Evolutionary conservation across 2,329 filamentous ascomycete species (phyloP).

Genomic region (Pestalotiopsis sp.): DNA sequence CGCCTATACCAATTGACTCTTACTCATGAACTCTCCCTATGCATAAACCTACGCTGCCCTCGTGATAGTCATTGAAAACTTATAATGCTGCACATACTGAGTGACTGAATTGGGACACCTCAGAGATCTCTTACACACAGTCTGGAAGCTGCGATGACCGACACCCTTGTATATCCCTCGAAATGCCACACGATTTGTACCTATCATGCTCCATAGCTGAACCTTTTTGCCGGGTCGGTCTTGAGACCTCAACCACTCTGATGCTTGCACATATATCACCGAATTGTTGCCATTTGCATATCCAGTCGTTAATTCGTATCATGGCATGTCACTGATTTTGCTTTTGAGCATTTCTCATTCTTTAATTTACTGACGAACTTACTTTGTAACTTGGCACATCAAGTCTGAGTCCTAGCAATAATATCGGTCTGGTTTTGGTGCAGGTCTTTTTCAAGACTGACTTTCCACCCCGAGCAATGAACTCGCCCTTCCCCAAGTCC

Average conservation of each 20-base stretch:
- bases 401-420: no score
- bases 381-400: no score
- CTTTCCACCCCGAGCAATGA: conserved; percentile 34
- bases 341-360: background rate
- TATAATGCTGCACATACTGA: background rate
- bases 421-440: no score
- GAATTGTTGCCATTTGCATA: background rate
- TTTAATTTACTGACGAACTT: background rate
- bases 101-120: background rate
- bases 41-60: no score
- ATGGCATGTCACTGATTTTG: background rate
- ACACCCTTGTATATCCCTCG: background rate
- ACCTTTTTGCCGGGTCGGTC: background rate
- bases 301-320: background rate
- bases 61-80: no score
- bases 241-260: background rate
- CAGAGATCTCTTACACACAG: background rate
- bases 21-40: no score
- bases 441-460: no score
- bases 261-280: background rate
- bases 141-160: background rate
- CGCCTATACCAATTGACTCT: no score
- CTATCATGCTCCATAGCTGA: background rate
- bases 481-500: conserved; percentile 77
- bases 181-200: background rate